Conservation (phyloP, 2,329 filamentous ascomycete genomes). For the Dactylellina cionopaga region DNA sequence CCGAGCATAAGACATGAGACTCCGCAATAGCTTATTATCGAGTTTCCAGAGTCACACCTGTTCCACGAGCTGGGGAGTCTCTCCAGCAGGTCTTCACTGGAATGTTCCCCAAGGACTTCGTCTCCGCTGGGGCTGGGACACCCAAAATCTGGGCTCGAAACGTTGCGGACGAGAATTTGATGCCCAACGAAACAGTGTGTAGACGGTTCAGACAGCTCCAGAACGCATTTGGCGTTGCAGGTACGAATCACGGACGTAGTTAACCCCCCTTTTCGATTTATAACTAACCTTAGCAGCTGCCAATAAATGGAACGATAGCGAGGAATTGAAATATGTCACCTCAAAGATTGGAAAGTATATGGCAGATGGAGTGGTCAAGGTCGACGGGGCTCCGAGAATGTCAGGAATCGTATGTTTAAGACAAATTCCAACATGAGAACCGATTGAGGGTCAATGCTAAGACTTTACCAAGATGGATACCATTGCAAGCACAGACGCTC, state of each 20-base stretch:
- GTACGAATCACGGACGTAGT: not conserved
- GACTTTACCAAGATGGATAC: slow-evolving; percentile 90
- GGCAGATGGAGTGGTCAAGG: slow-evolving; percentile 76
- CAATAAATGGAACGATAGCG: slow-evolving; percentile 76
- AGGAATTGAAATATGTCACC: slow-evolving; percentile 86
- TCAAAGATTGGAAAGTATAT: slow-evolving; percentile 84
- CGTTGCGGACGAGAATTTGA: slow-evolving; percentile 77
- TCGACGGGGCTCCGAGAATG: slow-evolving; percentile 84
- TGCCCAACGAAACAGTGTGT: slow-evolving; percentile 80
- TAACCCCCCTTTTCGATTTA: slow-evolving; percentile 56
- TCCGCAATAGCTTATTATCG: not conserved
- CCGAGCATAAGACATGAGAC: not conserved
- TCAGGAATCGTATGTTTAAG: slow-evolving; percentile 74
- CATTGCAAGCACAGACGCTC: slow-evolving; percentile 86
- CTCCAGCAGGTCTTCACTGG: slow-evolving; percentile 79
- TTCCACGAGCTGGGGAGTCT: slow-evolving; percentile 79
- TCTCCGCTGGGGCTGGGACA: slow-evolving; percentile 60
- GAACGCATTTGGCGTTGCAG: slow-evolving; percentile 59
- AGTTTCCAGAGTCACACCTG: slow-evolving; percentile 68
- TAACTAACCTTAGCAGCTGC: slow-evolving; percentile 71
- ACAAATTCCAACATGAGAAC: too few relatives aligned
- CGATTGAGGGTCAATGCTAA: too few relatives aligned
- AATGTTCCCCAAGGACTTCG: slow-evolving; percentile 72
- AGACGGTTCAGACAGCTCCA: slow-evolving; percentile 76
- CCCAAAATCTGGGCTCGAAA: slow-evolving; percentile 53